These are phyloP conservation scores for Anthracocystis setariae DNA, from an alignment of 1,284 basidiomycete species.

Conservation along the genomic window DNA sequence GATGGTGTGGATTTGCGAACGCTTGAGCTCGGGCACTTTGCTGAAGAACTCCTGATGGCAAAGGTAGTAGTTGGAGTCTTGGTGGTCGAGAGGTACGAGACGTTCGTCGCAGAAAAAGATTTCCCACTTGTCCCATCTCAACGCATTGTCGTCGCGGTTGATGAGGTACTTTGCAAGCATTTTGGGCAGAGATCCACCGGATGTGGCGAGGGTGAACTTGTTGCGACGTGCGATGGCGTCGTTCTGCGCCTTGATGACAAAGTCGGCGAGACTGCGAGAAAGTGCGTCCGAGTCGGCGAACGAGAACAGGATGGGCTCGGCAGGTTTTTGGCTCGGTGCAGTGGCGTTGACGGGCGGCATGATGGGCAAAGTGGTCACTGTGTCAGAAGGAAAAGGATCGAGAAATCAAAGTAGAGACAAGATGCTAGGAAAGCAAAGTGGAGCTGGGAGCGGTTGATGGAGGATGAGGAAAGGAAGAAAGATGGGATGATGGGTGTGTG, in stretches of 20 bases:
- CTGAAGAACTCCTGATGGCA: slow-evolving; percentile 82
- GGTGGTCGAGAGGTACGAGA: slow-evolving; percentile 88
- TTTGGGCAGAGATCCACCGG: slow-evolving; percentile 90
- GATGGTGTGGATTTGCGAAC: slow-evolving; percentile 84
- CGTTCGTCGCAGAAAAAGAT: slow-evolving; percentile 98
- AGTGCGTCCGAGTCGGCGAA: slow-evolving; percentile 73
- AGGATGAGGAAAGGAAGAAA: not conserved
- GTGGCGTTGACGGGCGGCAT: slow-evolving; percentile 57
- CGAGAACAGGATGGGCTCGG: slow-evolving; percentile 77
- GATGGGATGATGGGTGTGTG: not conserved
- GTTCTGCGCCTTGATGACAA: slow-evolving; percentile 86
- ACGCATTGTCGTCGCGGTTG: slow-evolving; percentile 73
- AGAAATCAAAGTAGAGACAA: no score
- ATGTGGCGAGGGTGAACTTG: slow-evolving; percentile 89
- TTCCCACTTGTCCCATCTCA: slow-evolving; percentile 98
- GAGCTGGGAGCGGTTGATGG: not conserved
- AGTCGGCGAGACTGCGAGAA: slow-evolving; percentile 77
- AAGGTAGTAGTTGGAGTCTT: slow-evolving; percentile 88
- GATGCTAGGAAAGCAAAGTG: not conserved
- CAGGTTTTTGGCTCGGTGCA: slow-evolving; percentile 51
- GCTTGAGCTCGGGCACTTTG: slow-evolving; percentile 80
- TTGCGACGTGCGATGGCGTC: slow-evolving; percentile 88
- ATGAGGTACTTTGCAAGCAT: slow-evolving; percentile 80
- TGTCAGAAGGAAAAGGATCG: not conserved
- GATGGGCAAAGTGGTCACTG: slow-evolving; percentile 4